Base-by-base conservation (phyloP, 257 asterid genomes). In the Jacaranda copaia region DNA sequence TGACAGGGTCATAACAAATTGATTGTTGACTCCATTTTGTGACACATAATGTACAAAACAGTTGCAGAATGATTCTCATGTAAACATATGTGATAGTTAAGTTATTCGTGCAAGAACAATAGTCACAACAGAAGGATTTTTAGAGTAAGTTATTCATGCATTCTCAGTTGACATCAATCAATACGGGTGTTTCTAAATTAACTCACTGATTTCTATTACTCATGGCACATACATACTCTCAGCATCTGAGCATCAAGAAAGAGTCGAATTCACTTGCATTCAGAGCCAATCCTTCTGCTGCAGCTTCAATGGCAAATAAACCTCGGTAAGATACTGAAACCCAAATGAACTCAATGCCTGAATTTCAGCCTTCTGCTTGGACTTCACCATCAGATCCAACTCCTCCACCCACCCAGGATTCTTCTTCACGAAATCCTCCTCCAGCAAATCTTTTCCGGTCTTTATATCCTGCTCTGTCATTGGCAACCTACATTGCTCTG, bases 361-460 rank as follows among this genome's bases (percentile, higher is more conserved):
- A 82, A 92, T 94, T 56, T 94, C 98, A 2, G 97, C 98, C 88
- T 92, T 94, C 89, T 92, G 96, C 90, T 88, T 94, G 35, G 92
- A 84, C 81, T 93, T 94, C 80, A 94, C 97, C 97, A 94, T 94
- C 76, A 94, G 45, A 81, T 87, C 89, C 86, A 94, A 80, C 86
- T 93, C 98, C 79, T 92, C 97, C 20, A 92, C 98, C 98, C 98
- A 93, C 2, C 93, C 96, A 0, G 91, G 89, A 78, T 94, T 94
- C 90, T 92, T 94, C 93, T 94, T 94, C 90, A 92, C 98, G 40
- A 94, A 94, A 78, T 94, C 98, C 87, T 92, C 97, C 82, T 90
- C 97, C 90, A 94, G 74, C 87, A 94, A 51, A 84, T 94, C 98
- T 81, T 84, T 89, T 75, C 97, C 98, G 0, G 97, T 90, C 89